Base-by-base conservation (phyloP, 257 asterid genomes). In the Eustoma russellianum region DNA sequence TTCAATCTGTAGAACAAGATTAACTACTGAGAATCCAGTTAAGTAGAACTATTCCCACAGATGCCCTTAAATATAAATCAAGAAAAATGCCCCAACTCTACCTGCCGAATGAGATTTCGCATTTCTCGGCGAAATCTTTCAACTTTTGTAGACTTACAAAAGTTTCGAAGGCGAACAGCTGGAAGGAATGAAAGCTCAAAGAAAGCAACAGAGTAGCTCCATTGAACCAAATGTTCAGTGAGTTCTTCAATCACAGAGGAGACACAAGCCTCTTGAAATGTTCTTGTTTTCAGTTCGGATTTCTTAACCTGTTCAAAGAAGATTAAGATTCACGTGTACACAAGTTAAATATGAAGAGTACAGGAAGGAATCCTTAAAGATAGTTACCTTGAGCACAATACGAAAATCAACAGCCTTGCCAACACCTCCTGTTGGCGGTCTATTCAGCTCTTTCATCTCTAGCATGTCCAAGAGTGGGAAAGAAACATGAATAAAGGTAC, bases 261-360 rank as follows among this genome's bases (percentile, higher is more conserved):
- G 67, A 92, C 90, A 73, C 95, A 92, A 9, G 82, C 81, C 82
- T 88, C 97, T 72, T 92, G 98, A 71, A 79, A 92, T 63, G 95
- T 79, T 63, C 92, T 73, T 17, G 98, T 85, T 70, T 88, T 85
- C 79, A 92, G 62, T 19, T 79, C 68, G 15, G 87, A 45, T 70
- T 92, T 88, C 71, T 87, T 81, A 56, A 85, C 95, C 97, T 92
- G 70, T 69, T 58, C 47, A 35, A 41, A 43, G 41, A 41, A 64
- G 56, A 41, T 47, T 14, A 33, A 56, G 48, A 51, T 46, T 9
- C 49, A 17, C 5, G 48, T 9, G 43, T 16, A 17, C 41, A 44
- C 30, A 24, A 24, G 16, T 18, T 13, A 5, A 44, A 51, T 17
- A 10, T 45, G 3, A 57, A 52, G 30, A 41, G 59, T 41, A n/a